These are phyloP conservation scores for Phytophthora aleatoria DNA, from an alignment of 352 stramenopile species.

Conservation along the genomic window DNA sequence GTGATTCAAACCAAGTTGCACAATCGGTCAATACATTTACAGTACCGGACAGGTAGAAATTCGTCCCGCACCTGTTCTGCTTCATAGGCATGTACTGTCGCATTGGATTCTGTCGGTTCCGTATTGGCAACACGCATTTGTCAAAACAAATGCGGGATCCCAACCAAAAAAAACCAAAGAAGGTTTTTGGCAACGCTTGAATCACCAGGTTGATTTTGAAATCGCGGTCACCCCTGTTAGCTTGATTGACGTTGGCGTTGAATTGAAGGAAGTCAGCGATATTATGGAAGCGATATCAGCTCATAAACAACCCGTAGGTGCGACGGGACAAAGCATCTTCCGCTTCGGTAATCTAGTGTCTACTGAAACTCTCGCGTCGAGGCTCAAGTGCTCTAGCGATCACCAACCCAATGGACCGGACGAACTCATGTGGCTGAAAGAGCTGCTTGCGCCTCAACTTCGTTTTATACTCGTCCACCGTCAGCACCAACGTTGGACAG, in stretches of 20 bases:
- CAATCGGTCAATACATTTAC: too few relatives aligned
- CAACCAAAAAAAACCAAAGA: not conserved
- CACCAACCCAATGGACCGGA: not conserved
- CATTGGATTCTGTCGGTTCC: not conserved
- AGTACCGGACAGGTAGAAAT: not conserved
- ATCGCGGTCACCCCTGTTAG: not conserved
- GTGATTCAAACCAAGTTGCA: too few relatives aligned
- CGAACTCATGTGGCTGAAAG: not conserved
- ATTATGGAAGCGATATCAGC: not conserved
- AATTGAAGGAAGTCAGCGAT: not conserved
- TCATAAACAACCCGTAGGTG: not conserved
- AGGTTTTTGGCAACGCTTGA: not conserved
- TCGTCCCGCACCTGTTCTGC: slow-evolving; percentile 4
- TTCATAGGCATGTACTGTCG: slow-evolving; percentile 8
- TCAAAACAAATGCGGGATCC: not conserved
- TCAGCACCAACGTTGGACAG: not conserved
- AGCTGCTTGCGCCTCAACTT: not conserved
- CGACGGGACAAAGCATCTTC: not conserved
- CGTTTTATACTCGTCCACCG: not conserved
- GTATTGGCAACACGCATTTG: slow-evolving; percentile 4
- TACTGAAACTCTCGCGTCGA: not conserved
- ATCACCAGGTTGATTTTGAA: not conserved
- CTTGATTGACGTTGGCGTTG: not conserved
- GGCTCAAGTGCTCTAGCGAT: not conserved
- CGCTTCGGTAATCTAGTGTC: not conserved